phyloP scores from a whole-genome alignment of 805 yeast genomes.

The Maudiozyma saulgeensis region DNA sequence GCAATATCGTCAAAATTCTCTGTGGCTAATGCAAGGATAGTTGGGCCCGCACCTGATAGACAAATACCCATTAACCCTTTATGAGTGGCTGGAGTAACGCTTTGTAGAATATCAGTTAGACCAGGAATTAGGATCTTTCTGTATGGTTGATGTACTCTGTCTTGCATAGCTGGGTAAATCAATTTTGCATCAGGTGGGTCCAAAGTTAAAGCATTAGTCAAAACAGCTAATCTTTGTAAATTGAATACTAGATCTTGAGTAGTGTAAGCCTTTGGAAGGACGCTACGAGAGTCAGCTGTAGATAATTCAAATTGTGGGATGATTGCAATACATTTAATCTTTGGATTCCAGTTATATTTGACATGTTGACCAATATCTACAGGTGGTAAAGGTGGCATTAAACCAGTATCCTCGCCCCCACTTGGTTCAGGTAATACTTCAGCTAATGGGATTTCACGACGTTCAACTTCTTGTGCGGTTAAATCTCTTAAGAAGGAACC shows the following conservation, averaged over 20 bases:
- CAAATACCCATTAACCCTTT: slow-evolving; percentile 90
- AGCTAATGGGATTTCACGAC: slow-evolving; percentile 76
- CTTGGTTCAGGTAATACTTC: slow-evolving; percentile 74
- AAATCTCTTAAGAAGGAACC: slow-evolving; percentile 87
- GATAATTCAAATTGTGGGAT: slow-evolving; percentile 93
- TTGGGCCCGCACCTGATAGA: slow-evolving; percentile 96
- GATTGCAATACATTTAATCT: slow-evolving; percentile 79
- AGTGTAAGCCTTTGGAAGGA: slow-evolving; percentile 71
- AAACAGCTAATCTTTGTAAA: slow-evolving; percentile 83
- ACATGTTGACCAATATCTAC: slow-evolving; percentile 79
- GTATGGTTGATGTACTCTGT: slow-evolving; percentile 94
- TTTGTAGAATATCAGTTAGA: slow-evolving; percentile 63
- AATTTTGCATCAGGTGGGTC: slow-evolving; percentile 73
- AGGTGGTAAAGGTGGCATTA: slow-evolving; percentile 77
- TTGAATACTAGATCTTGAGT: slow-evolving; percentile 83
- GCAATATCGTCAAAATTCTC: slow-evolving; percentile 81
- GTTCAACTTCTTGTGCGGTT: slow-evolving; percentile 56
- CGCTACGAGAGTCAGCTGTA: slow-evolving; percentile 85
- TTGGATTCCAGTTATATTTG: slow-evolving; percentile 71
- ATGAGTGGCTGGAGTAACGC: slow-evolving; percentile 73
- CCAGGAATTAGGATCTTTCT: slow-evolving; percentile 89
- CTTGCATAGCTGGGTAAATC: slow-evolving; percentile 94
- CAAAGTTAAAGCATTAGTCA: slow-evolving; percentile 85
- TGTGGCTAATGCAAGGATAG: slow-evolving; percentile 88
- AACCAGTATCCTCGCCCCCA: slow-evolving; percentile 59